These are phyloP conservation scores for Neoarthrinium moseri DNA, from an alignment of 2,329 filamentous ascomycete genomes.

Conservation along the genomic window DNA sequence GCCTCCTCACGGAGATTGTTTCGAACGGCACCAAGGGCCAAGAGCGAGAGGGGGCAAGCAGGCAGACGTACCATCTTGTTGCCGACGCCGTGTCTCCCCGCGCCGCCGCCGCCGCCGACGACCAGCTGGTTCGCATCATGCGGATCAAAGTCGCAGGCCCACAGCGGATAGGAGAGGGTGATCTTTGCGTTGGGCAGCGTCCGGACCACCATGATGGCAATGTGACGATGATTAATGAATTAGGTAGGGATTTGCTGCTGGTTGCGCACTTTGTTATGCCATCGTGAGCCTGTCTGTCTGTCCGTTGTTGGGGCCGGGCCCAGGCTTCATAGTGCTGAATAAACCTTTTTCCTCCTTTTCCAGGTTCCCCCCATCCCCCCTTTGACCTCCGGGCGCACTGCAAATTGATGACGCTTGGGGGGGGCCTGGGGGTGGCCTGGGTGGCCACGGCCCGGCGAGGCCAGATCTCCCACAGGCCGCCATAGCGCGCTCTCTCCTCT, in stretches of 20 bases:
- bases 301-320: too few species aligned
- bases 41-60: too few species aligned
- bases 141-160: conserved; percentile 84
- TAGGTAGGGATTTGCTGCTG: too few species aligned
- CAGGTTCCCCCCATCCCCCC: too few species aligned
- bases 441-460: not conserved
- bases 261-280: too few species aligned
- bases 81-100: conserved; percentile 74
- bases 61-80: conserved; percentile 80
- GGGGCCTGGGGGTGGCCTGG: not conserved
- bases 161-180: conserved; percentile 79
- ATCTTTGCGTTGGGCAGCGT: conserved; percentile 54
- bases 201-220: conserved; percentile 22
- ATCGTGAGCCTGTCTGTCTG: too few species aligned
- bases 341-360: too few species aligned
- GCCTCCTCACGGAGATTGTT: conserved; percentile 1
- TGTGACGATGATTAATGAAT: too few species aligned
- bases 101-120: conserved; percentile 85
- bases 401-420: conserved; percentile 3
- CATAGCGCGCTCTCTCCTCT: too few species aligned
- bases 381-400: not conserved
- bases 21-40: not conserved
- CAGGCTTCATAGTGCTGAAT: too few species aligned
- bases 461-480: not conserved
- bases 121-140: conserved; percentile 73